phyloP scores from a whole-genome alignment of 2,329 filamentous ascomycete genomes.

The Pezicula carpinea region DNA sequence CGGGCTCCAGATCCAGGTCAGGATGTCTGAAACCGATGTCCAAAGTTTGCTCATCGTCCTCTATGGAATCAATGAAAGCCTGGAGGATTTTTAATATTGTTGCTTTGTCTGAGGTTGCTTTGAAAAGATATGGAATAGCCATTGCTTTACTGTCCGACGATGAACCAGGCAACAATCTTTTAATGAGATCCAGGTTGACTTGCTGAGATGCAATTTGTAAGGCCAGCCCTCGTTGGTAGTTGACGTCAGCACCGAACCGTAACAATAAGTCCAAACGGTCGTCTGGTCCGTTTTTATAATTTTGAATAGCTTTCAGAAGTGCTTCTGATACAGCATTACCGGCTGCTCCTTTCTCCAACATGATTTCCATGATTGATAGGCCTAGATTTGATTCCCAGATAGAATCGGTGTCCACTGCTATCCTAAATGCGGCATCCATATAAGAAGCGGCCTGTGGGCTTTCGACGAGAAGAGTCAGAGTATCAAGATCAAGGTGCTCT shows the following conservation, averaged over 20 bases:
- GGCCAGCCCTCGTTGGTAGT: conserved; percentile 48
- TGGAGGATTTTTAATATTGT: conserved; percentile 45
- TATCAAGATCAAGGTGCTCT: conserved; percentile 6
- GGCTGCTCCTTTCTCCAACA: conserved; percentile 44
- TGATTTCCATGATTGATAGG: conserved; percentile 33
- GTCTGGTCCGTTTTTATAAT: conserved; percentile 34
- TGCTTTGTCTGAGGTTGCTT: conserved; percentile 37
- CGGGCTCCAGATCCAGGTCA: conserved; percentile 38
- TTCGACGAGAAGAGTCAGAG: conserved; percentile 7
- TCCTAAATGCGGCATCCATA: conserved; percentile 36
- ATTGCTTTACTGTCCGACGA: conserved; percentile 44
- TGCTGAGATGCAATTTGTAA: conserved; percentile 49
- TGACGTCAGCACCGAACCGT: conserved; percentile 50
- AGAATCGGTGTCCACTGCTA: conserved; percentile 42
- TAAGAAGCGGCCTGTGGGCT: conserved; percentile 26
- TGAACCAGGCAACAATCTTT: conserved; percentile 46
- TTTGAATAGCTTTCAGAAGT: conserved; percentile 44
- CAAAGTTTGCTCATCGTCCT: conserved; percentile 39
- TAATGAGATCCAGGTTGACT: conserved; percentile 44
- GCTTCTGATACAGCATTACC: conserved; percentile 49
- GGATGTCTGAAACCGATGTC: conserved; percentile 46
- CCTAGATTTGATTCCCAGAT: conserved; percentile 41
- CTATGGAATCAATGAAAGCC: conserved; percentile 51
- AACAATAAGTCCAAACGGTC: conserved; percentile 44
- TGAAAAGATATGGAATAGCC: conserved; percentile 54